A percentile compares a stretch with the other conserved stretches of the same genome.
These are phyloP conservation scores for Wolfiporia cocos DNA, from an alignment of 1,284 basidiomycete species.

Conservation along the genomic window DNA sequence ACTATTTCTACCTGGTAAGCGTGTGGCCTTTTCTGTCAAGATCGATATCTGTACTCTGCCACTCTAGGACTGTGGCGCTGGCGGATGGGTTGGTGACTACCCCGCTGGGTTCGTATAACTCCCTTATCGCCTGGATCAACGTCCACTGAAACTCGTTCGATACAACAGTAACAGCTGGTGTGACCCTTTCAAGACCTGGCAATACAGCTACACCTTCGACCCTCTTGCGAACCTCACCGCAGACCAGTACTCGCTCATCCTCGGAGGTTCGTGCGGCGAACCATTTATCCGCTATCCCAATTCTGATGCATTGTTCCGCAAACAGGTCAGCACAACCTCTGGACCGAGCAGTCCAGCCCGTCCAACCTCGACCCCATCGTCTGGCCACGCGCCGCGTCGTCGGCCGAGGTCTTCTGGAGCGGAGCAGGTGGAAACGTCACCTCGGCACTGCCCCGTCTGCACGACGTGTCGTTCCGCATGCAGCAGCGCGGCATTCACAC, in stretches of 20 bases:
- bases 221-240: slow-evolving; percentile 53
- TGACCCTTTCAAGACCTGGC: slow-evolving; percentile 77
- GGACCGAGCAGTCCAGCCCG: slow-evolving; percentile 74
- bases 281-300: slow-evolving; percentile 2
- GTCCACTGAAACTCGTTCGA: slow-evolving; percentile 16
- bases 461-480: slow-evolving; percentile 70
- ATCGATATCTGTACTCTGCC: not conserved
- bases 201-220: slow-evolving; percentile 70
- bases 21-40: not conserved
- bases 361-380: slow-evolving; percentile 66
- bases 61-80: slow-evolving; percentile 71
- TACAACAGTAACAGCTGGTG: slow-evolving; percentile 46
- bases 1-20: slow-evolving; percentile 56
- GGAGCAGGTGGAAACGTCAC: slow-evolving; percentile 50
- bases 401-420: slow-evolving; percentile 82
- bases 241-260: slow-evolving; percentile 44
- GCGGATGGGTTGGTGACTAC: slow-evolving; percentile 68
- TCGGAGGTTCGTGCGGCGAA: slow-evolving; percentile 52
- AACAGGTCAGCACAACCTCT: slow-evolving; percentile 61
- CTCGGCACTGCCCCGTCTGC: slow-evolving; percentile 69
- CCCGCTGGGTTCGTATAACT: slow-evolving; percentile 30
- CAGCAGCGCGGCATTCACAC: slow-evolving; percentile 62
- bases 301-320: slow-evolving; percentile 13
- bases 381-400: slow-evolving; percentile 78
- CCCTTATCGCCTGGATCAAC: not conserved